phyloP scores from a whole-genome alignment of 1,284 basidiomycete species.

The Cryptococcus hybrid region DNA sequence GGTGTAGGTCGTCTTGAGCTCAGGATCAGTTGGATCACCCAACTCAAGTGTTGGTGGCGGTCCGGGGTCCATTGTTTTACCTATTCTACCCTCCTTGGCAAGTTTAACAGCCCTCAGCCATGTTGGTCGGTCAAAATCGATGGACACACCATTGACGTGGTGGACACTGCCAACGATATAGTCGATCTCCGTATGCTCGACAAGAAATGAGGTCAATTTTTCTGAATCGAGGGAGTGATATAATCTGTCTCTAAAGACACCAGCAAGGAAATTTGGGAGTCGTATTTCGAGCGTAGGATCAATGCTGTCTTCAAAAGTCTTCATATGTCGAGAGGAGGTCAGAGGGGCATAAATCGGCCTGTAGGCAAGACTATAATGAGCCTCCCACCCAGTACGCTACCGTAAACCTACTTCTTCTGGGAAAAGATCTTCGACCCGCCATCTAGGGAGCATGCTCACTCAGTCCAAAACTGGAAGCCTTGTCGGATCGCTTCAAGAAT shows the following conservation, averaged over 20 bases:
- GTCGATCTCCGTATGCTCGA: constrained; percentile 64
- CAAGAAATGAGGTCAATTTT: constrained; percentile 53
- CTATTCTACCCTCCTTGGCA: not conserved
- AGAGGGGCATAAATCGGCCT: constrained; percentile 44
- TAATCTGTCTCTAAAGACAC: constrained; percentile 93
- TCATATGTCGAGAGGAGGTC: constrained; percentile 29
- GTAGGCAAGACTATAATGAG: not conserved
- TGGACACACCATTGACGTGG: constrained; percentile 82
- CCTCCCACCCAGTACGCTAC: not conserved
- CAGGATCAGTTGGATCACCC: constrained; percentile 5
- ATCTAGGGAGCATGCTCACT: constrained; percentile 96
- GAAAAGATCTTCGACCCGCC: constrained; percentile 76
- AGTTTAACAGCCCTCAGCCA: constrained; percentile 30
- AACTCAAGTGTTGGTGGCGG: constrained; percentile 8
- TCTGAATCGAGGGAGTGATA: constrained; percentile 70
- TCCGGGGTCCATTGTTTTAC: constrained; percentile 18
- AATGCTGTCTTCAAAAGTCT: constrained; percentile 62
- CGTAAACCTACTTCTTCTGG: constrained; percentile 78
- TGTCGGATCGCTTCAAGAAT: constrained; percentile 72
- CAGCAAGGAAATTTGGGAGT: constrained; percentile 66
- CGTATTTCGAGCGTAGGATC: constrained; percentile 58
- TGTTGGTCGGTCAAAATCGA: constrained; percentile 75
- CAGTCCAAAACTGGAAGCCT: constrained; percentile 80
- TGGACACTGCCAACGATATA: constrained; percentile 94
- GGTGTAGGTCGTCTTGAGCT: constrained; percentile 9